These are phyloP conservation scores for Suhomyces bribrorum DNA, from an alignment of 1,139 yeast genomes.

Conservation along the genomic window DNA sequence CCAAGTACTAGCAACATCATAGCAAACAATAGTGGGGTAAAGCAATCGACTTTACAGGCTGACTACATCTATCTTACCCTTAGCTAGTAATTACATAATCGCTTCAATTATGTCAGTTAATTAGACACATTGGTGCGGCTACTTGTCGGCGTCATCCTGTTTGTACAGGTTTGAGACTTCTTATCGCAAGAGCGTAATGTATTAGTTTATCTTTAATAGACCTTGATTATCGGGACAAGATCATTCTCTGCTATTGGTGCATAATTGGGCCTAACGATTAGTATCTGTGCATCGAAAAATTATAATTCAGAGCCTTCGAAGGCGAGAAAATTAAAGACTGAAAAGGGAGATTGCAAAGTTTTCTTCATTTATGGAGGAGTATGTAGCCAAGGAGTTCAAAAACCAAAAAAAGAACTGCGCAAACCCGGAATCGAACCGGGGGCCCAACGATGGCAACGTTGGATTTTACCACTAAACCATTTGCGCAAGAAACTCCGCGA, in stretches of 20 bases:
- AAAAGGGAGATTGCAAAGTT: too few relatives aligned
- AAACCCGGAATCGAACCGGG: constrained; percentile 23
- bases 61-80: background rate
- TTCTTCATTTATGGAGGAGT: background rate
- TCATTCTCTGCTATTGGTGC: too few relatives aligned
- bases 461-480: constrained; percentile 23
- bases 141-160: background rate
- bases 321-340: too few relatives aligned
- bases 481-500: constrained; percentile 48
- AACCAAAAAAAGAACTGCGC: constrained; percentile 15
- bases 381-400: background rate
- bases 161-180: constrained; percentile 1
- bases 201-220: background rate
- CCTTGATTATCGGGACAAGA: constrained; percentile 4
- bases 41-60: too few relatives aligned
- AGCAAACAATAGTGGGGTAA: background rate
- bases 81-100: background rate
- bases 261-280: too few relatives aligned
- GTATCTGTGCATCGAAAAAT: too few relatives aligned
- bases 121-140: background rate
- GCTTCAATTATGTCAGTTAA: background rate
- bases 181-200: constrained; percentile 1
- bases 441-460: constrained; percentile 23
- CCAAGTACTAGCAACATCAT: background rate
- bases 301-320: too few relatives aligned